These are phyloP conservation scores for Cyberlindnera misumaiensis DNA, from an alignment of 805 yeast species.

Conservation along the genomic window DNA sequence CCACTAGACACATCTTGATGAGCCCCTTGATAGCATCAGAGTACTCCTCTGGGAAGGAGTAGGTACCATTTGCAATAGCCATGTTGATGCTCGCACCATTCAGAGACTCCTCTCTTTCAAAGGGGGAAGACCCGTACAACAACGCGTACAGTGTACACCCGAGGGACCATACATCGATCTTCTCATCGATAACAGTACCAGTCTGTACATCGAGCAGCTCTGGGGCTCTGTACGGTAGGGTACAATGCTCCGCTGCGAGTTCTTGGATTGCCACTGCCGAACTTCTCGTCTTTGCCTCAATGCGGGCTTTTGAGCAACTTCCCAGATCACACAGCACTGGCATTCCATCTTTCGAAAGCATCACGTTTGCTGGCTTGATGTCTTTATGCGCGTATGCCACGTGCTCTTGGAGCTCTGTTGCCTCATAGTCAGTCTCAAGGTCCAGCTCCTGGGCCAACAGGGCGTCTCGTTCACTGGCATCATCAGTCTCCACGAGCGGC, in stretches of 20 bases:
- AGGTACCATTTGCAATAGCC: conserved; percentile 58
- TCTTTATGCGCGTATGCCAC: conserved; percentile 81
- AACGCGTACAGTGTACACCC: conserved; percentile 80
- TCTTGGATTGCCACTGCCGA: conserved; percentile 77
- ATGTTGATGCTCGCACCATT: conserved; percentile 76
- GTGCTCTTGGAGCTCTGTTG: conserved; percentile 48
- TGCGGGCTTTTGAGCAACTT: conserved; percentile 60
- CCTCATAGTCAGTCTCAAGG: conserved; percentile 29
- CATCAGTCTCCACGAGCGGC: conserved; percentile 2
- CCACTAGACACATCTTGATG: conserved; percentile 52
- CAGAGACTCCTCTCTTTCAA: conserved; percentile 73
- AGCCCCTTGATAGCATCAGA: conserved; percentile 49
- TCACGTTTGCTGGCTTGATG: conserved; percentile 82
- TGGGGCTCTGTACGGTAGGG: conserved; percentile 85
- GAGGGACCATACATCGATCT: conserved; percentile 84
- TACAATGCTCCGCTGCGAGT: conserved; percentile 76
- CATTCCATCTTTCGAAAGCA: conserved; percentile 65
- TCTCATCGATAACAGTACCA: conserved; percentile 58
- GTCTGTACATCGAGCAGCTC: conserved; percentile 76
- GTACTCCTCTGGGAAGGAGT: conserved; percentile 37
- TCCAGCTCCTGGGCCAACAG: conserved; percentile 23
- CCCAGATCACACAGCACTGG: conserved; percentile 86
- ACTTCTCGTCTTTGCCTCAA: conserved; percentile 48
- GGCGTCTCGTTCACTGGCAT: conserved; percentile 17
- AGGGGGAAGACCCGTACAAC: conserved; percentile 78